Conservation (phyloP, 345 rosid species). For the Cardamine occulta region DNA sequence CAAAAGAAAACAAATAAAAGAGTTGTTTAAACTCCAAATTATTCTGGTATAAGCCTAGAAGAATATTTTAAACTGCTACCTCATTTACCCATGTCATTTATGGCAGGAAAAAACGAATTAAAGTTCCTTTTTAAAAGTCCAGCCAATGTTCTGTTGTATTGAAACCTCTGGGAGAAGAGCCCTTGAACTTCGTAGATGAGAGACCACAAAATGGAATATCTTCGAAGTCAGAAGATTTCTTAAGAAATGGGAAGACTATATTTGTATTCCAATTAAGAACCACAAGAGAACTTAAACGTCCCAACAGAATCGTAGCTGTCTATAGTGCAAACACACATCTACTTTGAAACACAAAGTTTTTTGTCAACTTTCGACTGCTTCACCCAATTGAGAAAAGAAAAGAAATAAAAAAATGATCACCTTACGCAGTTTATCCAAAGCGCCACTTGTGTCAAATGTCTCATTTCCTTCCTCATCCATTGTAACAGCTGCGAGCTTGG, state of each 20-base stretch:
- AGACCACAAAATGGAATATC: constrained; percentile 11
- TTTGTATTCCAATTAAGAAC: constrained; percentile 24
- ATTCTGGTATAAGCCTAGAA: constrained; percentile 3
- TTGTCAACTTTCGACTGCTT: constrained; percentile 26
- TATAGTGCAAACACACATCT: constrained; percentile 23
- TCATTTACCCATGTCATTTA: constrained; percentile 23
- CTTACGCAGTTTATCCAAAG: constrained; percentile 91
- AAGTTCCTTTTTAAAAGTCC: neutral
- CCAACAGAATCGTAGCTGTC: constrained; percentile 1
- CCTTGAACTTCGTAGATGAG: constrained; percentile 22
- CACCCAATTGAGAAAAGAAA: constrained; percentile 23
- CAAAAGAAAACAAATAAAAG: constrained; percentile 7
- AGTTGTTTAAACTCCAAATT: neutral
- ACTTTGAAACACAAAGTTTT: constrained; percentile 19
- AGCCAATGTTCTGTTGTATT: constrained; percentile 13
- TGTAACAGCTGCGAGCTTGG: constrained; percentile 98
- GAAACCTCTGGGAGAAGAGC: constrained; percentile 23
- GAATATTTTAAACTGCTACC: constrained; percentile 11
- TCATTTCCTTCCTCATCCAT: constrained; percentile 96
- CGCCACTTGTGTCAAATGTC: constrained; percentile 98
- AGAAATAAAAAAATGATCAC: constrained; percentile 50
- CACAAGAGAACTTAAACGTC: constrained; percentile 11
- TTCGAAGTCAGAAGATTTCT: neutral
- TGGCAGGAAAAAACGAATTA: neutral
- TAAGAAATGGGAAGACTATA: constrained; percentile 22